These are phyloP conservation scores for Prunus mongolica DNA, from an alignment of 306 rosid species.

Conservation along the genomic window DNA sequence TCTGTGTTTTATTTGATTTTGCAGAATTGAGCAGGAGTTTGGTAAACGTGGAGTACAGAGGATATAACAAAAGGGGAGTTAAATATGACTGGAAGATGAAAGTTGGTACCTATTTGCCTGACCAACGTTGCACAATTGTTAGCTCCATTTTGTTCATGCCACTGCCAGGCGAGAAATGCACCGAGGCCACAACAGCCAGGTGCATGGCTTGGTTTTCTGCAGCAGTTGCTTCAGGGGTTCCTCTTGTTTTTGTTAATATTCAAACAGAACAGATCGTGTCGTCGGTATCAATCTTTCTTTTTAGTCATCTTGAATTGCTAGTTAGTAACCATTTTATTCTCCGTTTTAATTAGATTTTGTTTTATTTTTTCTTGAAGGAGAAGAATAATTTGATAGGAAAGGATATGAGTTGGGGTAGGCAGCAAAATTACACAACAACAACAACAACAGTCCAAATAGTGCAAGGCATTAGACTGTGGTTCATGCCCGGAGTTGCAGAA, in stretches of 20 bases:
- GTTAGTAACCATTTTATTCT: neutral
- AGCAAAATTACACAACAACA: slow-evolving; percentile 25
- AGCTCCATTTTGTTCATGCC: slow-evolving; percentile 66
- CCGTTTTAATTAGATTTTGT: neutral
- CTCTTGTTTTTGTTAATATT: slow-evolving; percentile 71
- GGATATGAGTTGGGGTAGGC: slow-evolving; percentile 24
- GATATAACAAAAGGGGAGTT: slow-evolving; percentile 40
- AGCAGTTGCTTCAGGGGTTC: slow-evolving; percentile 67
- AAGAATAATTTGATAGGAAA: slow-evolving; percentile 20
- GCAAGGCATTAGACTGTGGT: slow-evolving; percentile 73
- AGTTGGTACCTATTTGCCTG: slow-evolving; percentile 44
- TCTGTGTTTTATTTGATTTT: neutral
- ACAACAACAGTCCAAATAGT: slow-evolving; percentile 13
- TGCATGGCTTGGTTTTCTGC: slow-evolving; percentile 83
- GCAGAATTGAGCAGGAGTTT: slow-evolving; percentile 55
- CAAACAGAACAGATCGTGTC: slow-evolving; percentile 60
- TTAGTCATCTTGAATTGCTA: neutral
- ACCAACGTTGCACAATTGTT: slow-evolving; percentile 48
- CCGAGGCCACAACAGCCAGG: slow-evolving; percentile 49
- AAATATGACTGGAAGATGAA: slow-evolving; percentile 73
- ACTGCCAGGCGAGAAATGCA: slow-evolving; percentile 33
- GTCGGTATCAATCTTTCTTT: slow-evolving; percentile 20
- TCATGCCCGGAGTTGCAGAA: slow-evolving; percentile 67
- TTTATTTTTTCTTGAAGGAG: slow-evolving; percentile 24
- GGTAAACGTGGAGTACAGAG: slow-evolving; percentile 28